Base-by-base conservation (phyloP, 352 stramenopile genomes). In the Elongisporangium undulatum region DNA sequence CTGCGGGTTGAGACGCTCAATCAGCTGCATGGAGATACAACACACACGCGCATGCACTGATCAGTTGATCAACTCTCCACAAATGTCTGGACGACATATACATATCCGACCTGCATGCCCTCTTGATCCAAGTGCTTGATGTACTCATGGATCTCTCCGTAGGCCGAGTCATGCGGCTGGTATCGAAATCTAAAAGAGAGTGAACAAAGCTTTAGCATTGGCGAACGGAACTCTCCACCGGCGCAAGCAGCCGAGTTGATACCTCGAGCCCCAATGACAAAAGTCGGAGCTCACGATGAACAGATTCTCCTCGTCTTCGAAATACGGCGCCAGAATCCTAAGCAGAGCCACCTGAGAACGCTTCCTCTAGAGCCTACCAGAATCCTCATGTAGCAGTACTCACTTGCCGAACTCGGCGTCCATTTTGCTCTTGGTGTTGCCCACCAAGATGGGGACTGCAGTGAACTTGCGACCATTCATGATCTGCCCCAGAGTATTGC, bases 271-370 rank as follows among this genome's bases (percentile, higher is more conserved):
- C 92, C 96, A 99, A 69, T 99, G 97, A 62, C 95, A 99, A 78
- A 99, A 99, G 66, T 99, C 97, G 9, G 89, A 97, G 70, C 92
- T 98, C 67, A 99, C 85, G 15, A 99, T 84, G 58, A 98, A 98
- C 26, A 99, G 77, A 64, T 98, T 97, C 53, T 89, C 72, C 9
- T 82, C 70, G 58, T 98, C 79, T 39, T 91, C 87, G n/a, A 99
- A 67, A 68, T 97, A 97, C 7, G 92, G 79, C 12, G 89, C 82
- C 55, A 99, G 69, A 49, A 98, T 86, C 57, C 82, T 96, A 24
- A 65, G 63, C 29, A 16, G 4, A 66, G 22, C 2, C 48, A 34
- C 23, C 23, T 38, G 22, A 51, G 24, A 60, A 56, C 6, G 52
- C 23, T 22, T 24, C 7, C 15, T 17, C 2, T 3, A n/a, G 17